A percentile compares a stretch with the other conserved stretches of the same genome.
phyloP scores from a whole-genome alignment of 2,329 filamentous ascomycete species.

The Fusarium mexicanum region DNA sequence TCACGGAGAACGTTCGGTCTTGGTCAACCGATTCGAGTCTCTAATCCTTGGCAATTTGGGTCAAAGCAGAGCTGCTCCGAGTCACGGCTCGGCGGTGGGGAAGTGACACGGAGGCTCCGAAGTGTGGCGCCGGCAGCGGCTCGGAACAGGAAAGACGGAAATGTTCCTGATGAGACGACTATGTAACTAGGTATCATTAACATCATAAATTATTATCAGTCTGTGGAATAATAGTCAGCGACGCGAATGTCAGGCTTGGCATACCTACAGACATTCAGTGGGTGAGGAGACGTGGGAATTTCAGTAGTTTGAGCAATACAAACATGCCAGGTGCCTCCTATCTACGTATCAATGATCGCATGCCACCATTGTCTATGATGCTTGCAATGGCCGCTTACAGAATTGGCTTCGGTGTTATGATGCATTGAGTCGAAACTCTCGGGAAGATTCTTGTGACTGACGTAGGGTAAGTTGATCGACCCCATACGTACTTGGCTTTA shows the following conservation, averaged over 20 bases:
- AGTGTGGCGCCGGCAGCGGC: conserved; percentile 18
- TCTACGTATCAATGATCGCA: background rate
- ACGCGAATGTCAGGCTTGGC: background rate
- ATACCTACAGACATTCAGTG: background rate
- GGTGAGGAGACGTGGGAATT: too few species aligned
- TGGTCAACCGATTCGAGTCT: background rate
- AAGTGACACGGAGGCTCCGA: conserved; percentile 29
- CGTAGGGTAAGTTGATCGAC: background rate
- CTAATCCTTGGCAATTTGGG: conserved; percentile 17
- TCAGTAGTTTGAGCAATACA: background rate
- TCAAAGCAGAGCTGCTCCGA: conserved; percentile 13
- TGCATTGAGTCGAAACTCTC: background rate
- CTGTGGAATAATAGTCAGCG: background rate
- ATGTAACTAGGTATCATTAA: background rate
- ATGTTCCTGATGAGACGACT: background rate
- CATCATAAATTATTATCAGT: background rate
- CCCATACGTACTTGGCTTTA: fast-evolving
- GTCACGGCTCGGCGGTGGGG: conserved; percentile 23
- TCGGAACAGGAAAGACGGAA: conserved; percentile 1
- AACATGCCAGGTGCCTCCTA: too few species aligned
- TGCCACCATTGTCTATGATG: background rate
- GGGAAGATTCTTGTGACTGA: background rate
- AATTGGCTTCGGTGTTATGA: background rate
- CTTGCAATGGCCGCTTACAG: background rate
- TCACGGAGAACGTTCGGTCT: conserved; percentile 12